Evolutionary conservation across 2,329 filamentous ascomycete species (phyloP).

Genomic region (Aspergillus aculeatus): DNA sequence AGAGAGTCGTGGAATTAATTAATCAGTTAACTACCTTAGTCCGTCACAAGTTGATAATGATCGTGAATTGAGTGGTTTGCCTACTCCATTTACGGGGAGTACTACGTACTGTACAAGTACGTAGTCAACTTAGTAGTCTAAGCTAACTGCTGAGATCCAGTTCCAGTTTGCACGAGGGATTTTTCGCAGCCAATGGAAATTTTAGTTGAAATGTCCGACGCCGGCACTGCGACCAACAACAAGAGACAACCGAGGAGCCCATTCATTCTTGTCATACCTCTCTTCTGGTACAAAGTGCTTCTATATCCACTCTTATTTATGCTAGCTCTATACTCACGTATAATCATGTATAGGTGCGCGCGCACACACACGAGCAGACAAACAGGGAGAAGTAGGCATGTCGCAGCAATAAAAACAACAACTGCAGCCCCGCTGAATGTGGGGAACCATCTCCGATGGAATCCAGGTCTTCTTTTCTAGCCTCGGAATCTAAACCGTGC

Average conservation of each 20-base stretch:
- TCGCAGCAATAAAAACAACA: neutral
- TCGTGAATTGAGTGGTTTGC: no score
- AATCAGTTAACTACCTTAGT: no score
- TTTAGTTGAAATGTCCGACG: neutral
- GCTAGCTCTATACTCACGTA: no score
- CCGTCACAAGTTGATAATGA: no score
- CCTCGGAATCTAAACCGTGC: neutral
- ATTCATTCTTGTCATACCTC: neutral
- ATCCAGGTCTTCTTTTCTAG: neutral
- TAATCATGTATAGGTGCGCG: no score
- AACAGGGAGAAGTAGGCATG: neutral
- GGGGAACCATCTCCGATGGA: constrained; percentile 10
- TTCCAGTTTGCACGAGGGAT: constrained; percentile 21
- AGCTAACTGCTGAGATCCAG: no score
- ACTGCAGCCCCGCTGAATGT: neutral
- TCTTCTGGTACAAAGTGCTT: no score
- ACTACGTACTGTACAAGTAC: no score
- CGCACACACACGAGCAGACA: neutral
- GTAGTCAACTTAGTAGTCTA: no score
- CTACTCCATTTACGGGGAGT: no score
- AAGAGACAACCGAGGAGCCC: neutral
- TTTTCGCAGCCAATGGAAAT: constrained; percentile 21
- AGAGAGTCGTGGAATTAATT: no score
- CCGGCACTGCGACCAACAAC: neutral
- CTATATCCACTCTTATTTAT: no score